Percentiles rank a stretch among this genome's conserved stretches.
These are phyloP conservation scores for Thelonectria discophora DNA, from an alignment of 2,329 filamentous ascomycete genomes.

Conservation along the genomic window DNA sequence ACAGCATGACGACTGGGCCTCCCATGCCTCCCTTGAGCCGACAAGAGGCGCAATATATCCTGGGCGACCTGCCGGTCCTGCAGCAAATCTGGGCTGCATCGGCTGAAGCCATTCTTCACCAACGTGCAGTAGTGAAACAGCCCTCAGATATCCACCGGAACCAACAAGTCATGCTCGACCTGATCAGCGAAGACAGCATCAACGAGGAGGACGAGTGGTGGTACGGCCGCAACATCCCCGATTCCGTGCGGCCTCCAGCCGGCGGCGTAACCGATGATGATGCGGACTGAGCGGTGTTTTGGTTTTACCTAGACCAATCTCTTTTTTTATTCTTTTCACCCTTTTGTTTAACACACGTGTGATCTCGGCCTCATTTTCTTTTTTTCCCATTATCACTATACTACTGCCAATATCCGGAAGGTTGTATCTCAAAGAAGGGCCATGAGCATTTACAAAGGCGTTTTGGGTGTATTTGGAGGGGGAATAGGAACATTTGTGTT, in stretches of 20 bases:
- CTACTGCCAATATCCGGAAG: conserved; percentile 26
- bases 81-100: conserved; percentile 71
- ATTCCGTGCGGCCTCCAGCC: conserved; percentile 61
- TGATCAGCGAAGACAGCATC: conserved; percentile 69
- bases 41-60: conserved; percentile 60
- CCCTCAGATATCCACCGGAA: conserved; percentile 71
- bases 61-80: conserved; percentile 65
- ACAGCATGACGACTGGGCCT: conserved; percentile 67
- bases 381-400: conserved; percentile 26
- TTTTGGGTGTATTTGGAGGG: too few species aligned
- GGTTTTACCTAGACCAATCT: conserved; percentile 17
- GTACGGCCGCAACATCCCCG: conserved; percentile 63
- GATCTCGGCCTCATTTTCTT: conserved; percentile 24
- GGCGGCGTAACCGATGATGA: conserved; percentile 64
- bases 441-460: conserved; percentile 46
- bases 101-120: conserved; percentile 68
- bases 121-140: conserved; percentile 66
- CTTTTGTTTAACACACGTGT: conserved; percentile 5
- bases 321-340: conserved; percentile 4
- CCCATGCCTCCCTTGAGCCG: conserved; percentile 65
- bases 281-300: conserved; percentile 44
- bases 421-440: conserved; percentile 39
- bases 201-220: conserved; percentile 70
- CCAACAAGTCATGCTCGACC: conserved; percentile 67
- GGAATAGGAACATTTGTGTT: too few species aligned